Base-by-base conservation (phyloP, 768 basidiomycete genomes). In the Termitomyces sp. region DNA sequence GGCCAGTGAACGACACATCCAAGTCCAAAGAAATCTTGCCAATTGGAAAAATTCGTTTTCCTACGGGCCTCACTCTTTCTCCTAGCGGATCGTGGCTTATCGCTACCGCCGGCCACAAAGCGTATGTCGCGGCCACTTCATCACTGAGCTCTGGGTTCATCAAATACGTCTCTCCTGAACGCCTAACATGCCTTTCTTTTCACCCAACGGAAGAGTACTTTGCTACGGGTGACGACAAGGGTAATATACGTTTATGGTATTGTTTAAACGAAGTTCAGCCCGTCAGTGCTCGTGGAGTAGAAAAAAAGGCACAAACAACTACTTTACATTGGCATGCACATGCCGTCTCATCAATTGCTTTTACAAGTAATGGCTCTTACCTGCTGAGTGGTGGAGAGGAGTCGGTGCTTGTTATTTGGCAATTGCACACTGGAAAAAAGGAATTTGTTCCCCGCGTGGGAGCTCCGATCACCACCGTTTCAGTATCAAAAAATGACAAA, bases 271-370 rank as follows among this genome's bases (percentile, higher is more conserved):
- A 88, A 65, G 77, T 77, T 24, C 67, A 80, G 26, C 73, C 76
- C 12, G 66, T 74, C 18, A 81, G 80, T 65, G 78, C 79, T 42
- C 76, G 78, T 36, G 85, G 85, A 16, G 82, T 89, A 34, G 90
- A 89, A 71, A 91, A 88, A 71, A 86, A 83, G 56, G 83, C 93
- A 1, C 89, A 92, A 66, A 95, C 93, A 0, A 87, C 91, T 3
- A 82, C 86, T 5, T 73, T 98, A 52, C 96, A 98, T 72, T 99
- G 97, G 97, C 97, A 99, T 68, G 91, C 96, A 2, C 96, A 98
- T 69, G 84, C 93, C 4, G 91, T 98, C 18, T 86, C 90, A 3
- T 88, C 93, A 1, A 70, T 99, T 27, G 78, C 86, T 0, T 99
- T 98, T 71, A 91, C 94, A 0, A 73, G 87, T 13, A 95, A 96